These are phyloP conservation scores for Sporormia fimetaria DNA, from an alignment of 495 filamentous ascomycete genomes.

Conservation along the genomic window DNA sequence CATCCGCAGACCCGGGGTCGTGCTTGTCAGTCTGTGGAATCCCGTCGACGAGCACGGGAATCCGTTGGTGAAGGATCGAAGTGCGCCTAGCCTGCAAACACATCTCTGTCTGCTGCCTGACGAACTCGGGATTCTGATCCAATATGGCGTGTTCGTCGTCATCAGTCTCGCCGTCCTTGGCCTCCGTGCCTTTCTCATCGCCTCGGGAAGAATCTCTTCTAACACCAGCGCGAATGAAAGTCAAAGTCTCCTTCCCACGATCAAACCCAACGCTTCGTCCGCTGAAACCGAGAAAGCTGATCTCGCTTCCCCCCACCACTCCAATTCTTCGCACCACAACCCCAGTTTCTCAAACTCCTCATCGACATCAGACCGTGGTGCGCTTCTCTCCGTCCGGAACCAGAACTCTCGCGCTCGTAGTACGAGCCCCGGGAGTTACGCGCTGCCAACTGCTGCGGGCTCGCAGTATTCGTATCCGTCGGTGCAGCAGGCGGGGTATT, in stretches of 20 bases:
- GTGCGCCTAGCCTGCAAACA: slow-evolving; percentile 56
- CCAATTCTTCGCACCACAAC: not conserved
- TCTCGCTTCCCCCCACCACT: slow-evolving; percentile 4
- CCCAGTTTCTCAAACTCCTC: slow-evolving; percentile 21
- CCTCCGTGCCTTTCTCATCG: slow-evolving; percentile 47
- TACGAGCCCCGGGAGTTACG: slow-evolving; percentile 23
- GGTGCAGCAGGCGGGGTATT: slow-evolving; percentile 25
- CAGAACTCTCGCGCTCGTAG: slow-evolving; percentile 20
- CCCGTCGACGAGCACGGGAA: slow-evolving; percentile 59
- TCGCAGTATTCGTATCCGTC: slow-evolving; percentile 22
- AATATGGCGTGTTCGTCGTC: slow-evolving; percentile 53
- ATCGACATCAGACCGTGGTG: slow-evolving; percentile 13
- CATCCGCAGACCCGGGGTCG: slow-evolving; percentile 77
- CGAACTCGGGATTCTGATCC: slow-evolving; percentile 69
- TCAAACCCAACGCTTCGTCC: slow-evolving; percentile 13
- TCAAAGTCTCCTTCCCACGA: slow-evolving; percentile 14
- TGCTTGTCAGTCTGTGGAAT: slow-evolving; percentile 85
- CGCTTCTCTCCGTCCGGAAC: slow-evolving; percentile 14
- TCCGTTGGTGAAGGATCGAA: slow-evolving; percentile 30
- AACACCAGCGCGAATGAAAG: not conserved
- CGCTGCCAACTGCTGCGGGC: slow-evolving; percentile 11
- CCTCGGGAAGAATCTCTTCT: slow-evolving; percentile 5
- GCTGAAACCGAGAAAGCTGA: slow-evolving; percentile 23
- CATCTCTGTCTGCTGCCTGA: slow-evolving; percentile 87
- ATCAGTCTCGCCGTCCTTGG: slow-evolving; percentile 50